Evolutionary conservation across 2,329 filamentous ascomycete genomes (phyloP), one percentile per base, ranked within the genome.

Genomic region (Cadophora luteo-olivacea): DNA sequence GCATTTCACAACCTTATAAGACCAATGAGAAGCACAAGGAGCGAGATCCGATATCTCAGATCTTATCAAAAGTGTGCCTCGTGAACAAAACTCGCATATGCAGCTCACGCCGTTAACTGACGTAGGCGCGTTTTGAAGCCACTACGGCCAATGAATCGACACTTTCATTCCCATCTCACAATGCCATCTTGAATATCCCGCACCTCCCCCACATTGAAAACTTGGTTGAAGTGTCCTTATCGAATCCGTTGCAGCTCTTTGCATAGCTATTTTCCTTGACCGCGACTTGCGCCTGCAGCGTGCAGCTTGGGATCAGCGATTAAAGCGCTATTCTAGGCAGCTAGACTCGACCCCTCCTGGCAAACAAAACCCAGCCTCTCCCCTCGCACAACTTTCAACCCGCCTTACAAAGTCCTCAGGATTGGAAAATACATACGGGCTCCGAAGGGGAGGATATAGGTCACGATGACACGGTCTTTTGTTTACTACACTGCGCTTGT

Each of bases 381-480:
- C 19, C 16, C 60, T 24, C 36, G 12, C 33, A 12, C 48, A 36
- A 45, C 49, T 49, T 64, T 45, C 55, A 61, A 16, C 61, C 41
- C 22, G 25, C 41, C 52, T 45, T 29, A 25, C 55, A 54, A 58
- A 65, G 16, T 52, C 32, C 25, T 41, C 22, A 51, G 52, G 54
- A n/a, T 64, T 70, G 66, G 66, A 58, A 68, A 68, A 65, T 48
- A 67, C 48, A 66, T 45, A 61, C 51, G 33, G 38, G 52, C 22
- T 52, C 36, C 58, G 52, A 32, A 33, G 62, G 57, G 61, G 62
- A 72, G 66, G 62, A 66, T 25, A 64, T 33, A 65, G 65, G 38
- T 45, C 66, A 74, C 32, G 4, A 84, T 84, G 82, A 83, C 82
- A 68, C 79, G 82, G 74, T 74, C 76, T 64, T 77, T 80, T 69